phyloP scores from a whole-genome alignment of 1,284 basidiomycete genomes.

The Tetrapyrgos nigripes region DNA sequence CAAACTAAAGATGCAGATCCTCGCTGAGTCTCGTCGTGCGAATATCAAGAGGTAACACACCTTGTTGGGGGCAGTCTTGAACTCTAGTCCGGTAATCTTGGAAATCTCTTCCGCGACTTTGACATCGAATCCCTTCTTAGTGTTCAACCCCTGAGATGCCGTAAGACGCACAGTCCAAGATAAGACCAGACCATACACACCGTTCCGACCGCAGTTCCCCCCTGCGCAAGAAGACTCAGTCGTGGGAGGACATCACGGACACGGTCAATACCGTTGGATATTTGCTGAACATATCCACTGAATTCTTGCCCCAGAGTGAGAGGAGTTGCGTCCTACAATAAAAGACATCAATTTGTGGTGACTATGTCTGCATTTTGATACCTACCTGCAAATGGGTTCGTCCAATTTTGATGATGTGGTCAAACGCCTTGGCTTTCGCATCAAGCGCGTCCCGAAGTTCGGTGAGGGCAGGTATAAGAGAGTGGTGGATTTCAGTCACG shows the following conservation, averaged over 20 bases:
- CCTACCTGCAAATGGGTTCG: constrained; percentile 92
- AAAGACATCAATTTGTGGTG: background rate
- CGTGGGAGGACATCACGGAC: constrained; percentile 87
- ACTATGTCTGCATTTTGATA: background rate
- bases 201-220: constrained; percentile 98
- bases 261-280: constrained; percentile 91
- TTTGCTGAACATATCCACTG: constrained; percentile 96
- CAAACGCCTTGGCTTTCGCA: constrained; percentile 83
- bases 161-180: background rate
- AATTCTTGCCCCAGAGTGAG: constrained; percentile 99
- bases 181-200: constrained; percentile 50
- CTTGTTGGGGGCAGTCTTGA: constrained; percentile 99
- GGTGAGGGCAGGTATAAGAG: constrained; percentile 86
- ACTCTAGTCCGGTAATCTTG: constrained; percentile 89
- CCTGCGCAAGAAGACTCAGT: constrained; percentile 92
- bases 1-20: constrained; percentile 66
- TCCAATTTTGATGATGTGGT: constrained; percentile 97
- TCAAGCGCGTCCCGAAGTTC: constrained; percentile 87
- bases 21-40: constrained; percentile 73
- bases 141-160: constrained; percentile 86
- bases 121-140: constrained; percentile 95
- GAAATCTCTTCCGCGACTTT: constrained; percentile 94
- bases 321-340: constrained; percentile 90
- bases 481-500: constrained; percentile 85
- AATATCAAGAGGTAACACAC: constrained; percentile 41